phyloP scores from a whole-genome alignment of 2,329 filamentous ascomycete genomes.

The Trichoderma polysporum region DNA sequence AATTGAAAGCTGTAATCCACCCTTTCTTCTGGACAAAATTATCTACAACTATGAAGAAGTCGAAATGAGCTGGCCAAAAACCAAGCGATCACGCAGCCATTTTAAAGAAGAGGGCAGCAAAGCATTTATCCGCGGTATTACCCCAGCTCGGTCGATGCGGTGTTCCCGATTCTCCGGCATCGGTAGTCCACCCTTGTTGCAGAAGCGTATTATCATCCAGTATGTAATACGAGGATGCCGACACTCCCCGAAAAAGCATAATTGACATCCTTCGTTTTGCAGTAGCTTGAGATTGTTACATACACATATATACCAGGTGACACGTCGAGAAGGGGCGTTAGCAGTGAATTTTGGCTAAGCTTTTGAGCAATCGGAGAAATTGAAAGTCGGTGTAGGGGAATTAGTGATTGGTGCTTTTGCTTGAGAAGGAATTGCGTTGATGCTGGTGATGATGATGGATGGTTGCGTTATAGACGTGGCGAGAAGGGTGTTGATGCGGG shows the following conservation, averaged over 20 bases:
- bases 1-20: background rate
- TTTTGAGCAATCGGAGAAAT: background rate
- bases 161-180: constrained; percentile 6
- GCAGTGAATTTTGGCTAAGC: background rate
- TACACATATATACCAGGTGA: background rate
- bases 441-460: background rate
- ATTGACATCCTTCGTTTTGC: background rate
- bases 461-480: background rate
- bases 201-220: no score
- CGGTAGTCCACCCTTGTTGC: background rate
- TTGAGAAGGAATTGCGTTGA: background rate
- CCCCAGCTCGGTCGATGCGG: background rate
- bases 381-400: background rate
- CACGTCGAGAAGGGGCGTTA: background rate
- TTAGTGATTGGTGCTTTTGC: background rate
- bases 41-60: background rate
- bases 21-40: background rate
- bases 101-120: background rate
- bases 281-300: background rate
- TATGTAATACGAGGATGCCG: background rate
- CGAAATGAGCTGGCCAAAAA: background rate
- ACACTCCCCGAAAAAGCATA: background rate
- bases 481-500: background rate
- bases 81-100: background rate
- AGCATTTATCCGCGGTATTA: constrained; percentile 3